A percentile compares a stretch with the other conserved stretches of the same genome.
Evolutionary conservation across 768 basidiomycete genomes (phyloP).

Genomic region (Xanthoconium stramineum): DNA sequence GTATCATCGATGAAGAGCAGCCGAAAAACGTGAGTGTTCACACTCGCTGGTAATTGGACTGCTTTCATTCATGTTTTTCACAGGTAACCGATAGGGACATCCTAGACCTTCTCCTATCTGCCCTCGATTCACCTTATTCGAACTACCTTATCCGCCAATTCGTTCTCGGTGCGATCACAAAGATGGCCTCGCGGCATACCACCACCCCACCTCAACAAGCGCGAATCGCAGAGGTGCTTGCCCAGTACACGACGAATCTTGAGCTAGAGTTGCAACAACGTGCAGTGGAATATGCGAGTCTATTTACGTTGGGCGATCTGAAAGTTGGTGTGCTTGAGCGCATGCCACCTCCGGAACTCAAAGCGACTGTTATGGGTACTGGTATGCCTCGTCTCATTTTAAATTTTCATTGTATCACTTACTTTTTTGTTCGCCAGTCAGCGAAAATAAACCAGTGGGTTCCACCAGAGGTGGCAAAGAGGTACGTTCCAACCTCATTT

Average conservation of each 20-base stretch:
- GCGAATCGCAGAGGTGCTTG: constrained; percentile 72
- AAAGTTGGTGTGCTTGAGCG: constrained; percentile 86
- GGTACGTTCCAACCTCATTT: constrained; percentile 35
- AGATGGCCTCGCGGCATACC: constrained; percentile 79
- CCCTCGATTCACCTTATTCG: constrained; percentile 90
- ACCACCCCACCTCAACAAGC: constrained; percentile 67
- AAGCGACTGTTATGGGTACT: constrained; percentile 93
- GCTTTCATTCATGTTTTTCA: neutral
- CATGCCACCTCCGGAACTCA: constrained; percentile 98
- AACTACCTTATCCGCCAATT: constrained; percentile 92
- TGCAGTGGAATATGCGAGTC: constrained; percentile 88
- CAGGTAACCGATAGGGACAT: constrained; percentile 81
- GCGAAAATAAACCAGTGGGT: constrained; percentile 95
- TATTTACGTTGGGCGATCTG: constrained; percentile 77
- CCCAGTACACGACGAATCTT: constrained; percentile 80
- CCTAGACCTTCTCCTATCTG: constrained; percentile 80
- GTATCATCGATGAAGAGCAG: constrained; percentile 74
- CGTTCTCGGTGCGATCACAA: constrained; percentile 84
- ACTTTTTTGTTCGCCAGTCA: constrained; percentile 50
- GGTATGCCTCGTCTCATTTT: constrained; percentile 45
- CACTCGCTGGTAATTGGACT: neutral
- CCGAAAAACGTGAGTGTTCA: constrained; percentile 53
- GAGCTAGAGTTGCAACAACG: constrained; percentile 96
- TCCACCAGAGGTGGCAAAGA: constrained; percentile 79
- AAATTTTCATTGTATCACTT: neutral